Evolutionary conservation across 768 basidiomycete genomes (phyloP).

Genomic region (Candolleomyces efflorescens): DNA sequence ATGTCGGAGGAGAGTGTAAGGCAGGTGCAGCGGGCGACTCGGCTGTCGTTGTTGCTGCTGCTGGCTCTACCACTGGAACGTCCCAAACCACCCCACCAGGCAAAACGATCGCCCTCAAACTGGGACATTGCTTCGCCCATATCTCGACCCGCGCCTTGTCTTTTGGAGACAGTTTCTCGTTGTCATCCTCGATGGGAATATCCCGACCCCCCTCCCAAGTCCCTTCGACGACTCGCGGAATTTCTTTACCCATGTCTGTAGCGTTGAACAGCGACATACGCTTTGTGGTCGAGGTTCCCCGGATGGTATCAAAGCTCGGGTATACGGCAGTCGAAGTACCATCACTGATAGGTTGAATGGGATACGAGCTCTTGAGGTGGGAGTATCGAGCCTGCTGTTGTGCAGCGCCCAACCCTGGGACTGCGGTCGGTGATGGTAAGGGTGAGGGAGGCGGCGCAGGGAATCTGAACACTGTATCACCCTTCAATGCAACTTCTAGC

Average conservation of each 20-base stretch:
- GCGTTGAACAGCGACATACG: no score
- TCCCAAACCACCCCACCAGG: neutral
- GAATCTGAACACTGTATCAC: neutral
- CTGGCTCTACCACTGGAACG: neutral
- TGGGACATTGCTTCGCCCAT: slow-evolving; percentile 11
- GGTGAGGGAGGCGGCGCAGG: neutral
- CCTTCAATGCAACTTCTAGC: neutral
- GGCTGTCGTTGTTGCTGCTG: neutral
- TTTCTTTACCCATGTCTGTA: no score
- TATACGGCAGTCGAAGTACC: neutral
- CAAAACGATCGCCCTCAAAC: slow-evolving; percentile 5
- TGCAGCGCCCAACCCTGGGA: neutral
- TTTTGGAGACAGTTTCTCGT: neutral
- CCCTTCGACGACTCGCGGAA: no score
- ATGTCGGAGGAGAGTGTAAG: neutral
- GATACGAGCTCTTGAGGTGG: neutral
- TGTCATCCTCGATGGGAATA: no score
- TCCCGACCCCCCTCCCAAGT: neutral
- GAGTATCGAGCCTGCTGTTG: neutral
- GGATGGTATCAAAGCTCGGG: neutral
- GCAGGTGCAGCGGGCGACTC: neutral
- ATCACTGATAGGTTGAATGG: neutral
- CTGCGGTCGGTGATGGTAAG: neutral
- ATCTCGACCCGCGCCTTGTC: slow-evolving; percentile 8
- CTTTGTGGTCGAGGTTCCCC: neutral